Conservation (phyloP, 208 protist species). For the Naegleria lovaniensis region DNA sequence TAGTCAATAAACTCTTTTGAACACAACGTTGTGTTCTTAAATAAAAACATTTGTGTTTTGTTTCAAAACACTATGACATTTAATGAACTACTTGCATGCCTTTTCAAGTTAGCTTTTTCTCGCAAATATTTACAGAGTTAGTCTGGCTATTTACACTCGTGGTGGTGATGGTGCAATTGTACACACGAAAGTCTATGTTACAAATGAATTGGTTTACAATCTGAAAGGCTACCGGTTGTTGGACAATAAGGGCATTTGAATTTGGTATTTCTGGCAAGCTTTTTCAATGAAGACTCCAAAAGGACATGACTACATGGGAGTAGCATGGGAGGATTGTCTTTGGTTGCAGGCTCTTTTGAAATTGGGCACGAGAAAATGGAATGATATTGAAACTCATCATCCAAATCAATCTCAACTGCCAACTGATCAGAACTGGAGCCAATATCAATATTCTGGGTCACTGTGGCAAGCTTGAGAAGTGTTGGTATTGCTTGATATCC, state of each 20-base stretch:
- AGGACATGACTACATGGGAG: slow-evolving; percentile 37
- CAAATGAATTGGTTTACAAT: neutral
- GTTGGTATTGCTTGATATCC: slow-evolving; percentile 37
- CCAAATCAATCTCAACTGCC: slow-evolving; percentile 34
- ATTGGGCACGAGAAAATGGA: slow-evolving; percentile 45
- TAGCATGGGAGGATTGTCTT: slow-evolving; percentile 37
- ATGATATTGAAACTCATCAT: slow-evolving; percentile 39
- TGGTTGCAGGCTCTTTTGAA: slow-evolving; percentile 28
- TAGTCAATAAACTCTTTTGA: too few species aligned
- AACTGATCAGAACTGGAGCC: slow-evolving; percentile 12
- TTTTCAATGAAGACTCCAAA: slow-evolving; percentile 29
- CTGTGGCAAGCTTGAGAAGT: slow-evolving; percentile 30
- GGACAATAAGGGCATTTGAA: slow-evolving; percentile 48
- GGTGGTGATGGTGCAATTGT: too few species aligned
- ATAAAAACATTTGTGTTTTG: too few species aligned
- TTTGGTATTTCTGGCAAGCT: slow-evolving; percentile 17
- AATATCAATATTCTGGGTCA: neutral
- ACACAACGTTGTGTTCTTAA: too few species aligned
- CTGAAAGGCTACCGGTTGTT: neutral
- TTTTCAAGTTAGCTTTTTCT: too few species aligned
- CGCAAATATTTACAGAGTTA: too few species aligned
- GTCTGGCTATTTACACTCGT: too few species aligned
- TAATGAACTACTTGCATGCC: too few species aligned
- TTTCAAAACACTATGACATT: too few species aligned
- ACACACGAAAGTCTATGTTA: too few species aligned